Conservation (phyloP, 2,329 filamentous ascomycete genomes). For the Diaporthe sp. region DNA sequence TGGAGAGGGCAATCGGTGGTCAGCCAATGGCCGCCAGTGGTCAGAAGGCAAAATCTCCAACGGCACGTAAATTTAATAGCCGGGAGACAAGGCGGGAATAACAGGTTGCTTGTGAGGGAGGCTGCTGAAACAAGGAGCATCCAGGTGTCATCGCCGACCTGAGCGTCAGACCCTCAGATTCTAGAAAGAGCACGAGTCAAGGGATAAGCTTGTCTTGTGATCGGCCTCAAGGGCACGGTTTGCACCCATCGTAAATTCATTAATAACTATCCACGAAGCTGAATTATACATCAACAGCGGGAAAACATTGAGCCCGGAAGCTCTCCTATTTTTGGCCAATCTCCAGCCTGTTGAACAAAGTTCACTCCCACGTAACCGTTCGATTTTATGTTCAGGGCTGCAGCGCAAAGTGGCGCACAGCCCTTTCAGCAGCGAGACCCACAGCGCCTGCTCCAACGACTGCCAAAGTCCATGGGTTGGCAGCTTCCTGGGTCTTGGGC, state of each 20-base stretch:
- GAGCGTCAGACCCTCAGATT: conserved; percentile 21
- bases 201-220: conserved; percentile 14
- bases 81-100: conserved; percentile 31
- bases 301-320: background rate
- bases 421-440: conserved; percentile 61
- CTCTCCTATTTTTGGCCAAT: background rate
- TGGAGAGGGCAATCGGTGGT: background rate
- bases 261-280: conserved; percentile 14
- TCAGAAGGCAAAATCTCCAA: background rate
- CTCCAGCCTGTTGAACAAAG: background rate
- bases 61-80: conserved; percentile 1
- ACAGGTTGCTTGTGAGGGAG: background rate
- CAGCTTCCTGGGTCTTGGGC: conserved; percentile 63
- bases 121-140: conserved; percentile 6
- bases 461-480: conserved; percentile 70
- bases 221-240: background rate
- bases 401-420: conserved; percentile 33
- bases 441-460: conserved; percentile 64
- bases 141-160: background rate
- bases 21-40: background rate
- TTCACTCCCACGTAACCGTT: background rate
- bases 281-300: conserved; percentile 12
- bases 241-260: conserved; percentile 22
- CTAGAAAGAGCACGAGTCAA: conserved; percentile 29
- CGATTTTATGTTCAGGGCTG: conserved; percentile 2